Evolutionary conservation across 495 filamentous ascomycete species (phyloP), one percentile per base, ranked within the genome.

Genomic region (Apodospora peruviana): DNA sequence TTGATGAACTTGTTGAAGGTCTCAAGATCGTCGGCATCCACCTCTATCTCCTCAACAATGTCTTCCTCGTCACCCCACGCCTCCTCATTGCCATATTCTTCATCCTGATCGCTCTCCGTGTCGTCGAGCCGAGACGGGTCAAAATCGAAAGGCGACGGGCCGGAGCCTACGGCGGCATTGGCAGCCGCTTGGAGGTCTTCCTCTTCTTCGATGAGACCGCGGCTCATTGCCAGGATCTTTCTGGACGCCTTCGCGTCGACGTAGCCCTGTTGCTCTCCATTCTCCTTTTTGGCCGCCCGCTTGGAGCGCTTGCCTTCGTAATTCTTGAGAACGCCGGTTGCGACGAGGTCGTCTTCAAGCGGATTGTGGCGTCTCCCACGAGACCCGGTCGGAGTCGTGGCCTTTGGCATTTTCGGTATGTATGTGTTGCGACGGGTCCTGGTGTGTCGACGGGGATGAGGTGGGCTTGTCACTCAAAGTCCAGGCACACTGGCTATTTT

Each of bases 1-100:
- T 87, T 87, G 57, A 96, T 76, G 68, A 96, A 96, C 47, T 84
- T 85, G 66, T 94, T 88, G 70, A 94, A 99, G 43, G 86, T 83
- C 45, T 87, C 89, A 32, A 95, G 71, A 62, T 99, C 93, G 40
- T 80, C 80, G n/a, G 91, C 89, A 48, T 94, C 88, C 32, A 96
- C 75, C 58, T 96, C 91, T 35, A 85, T 76, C 64, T 89, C 83
- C 62, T 91, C 87, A 1, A 84, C 71, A 16, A 78, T 71, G 45
- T 86, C 87, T 39, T 91, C 91, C 40, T 87, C 84, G 17, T 80
- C 80, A n/a, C 73, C 72, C 78, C 82, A 69, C 62, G 77, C 54
- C 62, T 80, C 80, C 66, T 85, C 67, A 64, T 76, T 72, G 18
- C 54, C 84, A 68, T 51, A 66, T 3, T 65, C 67, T 29, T 72